Evolutionary conservation across 1,284 basidiomycete species (phyloP), one percentile per base, ranked within the genome.

Genomic region (Schizophyllum commune): DNA sequence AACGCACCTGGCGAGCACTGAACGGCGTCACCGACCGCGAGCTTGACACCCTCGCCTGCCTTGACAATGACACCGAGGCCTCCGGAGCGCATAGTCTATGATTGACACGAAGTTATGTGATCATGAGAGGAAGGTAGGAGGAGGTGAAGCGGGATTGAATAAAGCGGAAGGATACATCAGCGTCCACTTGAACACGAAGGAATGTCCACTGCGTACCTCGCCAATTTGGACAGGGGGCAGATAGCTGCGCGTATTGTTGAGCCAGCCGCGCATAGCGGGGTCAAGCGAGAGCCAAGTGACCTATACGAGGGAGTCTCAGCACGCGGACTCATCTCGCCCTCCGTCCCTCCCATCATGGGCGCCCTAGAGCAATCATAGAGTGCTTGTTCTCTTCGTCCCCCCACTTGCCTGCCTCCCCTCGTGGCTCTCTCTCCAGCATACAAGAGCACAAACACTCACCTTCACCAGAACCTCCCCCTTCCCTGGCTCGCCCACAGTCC

Each of bases 211-310:
- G 67, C 70, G 57, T 60, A 86, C 85, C 71, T 87, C 91, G 22
- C 91, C 91, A 63, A 96, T 88, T 73, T 92, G 75, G 9, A 96
- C 92, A 4, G 86, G 88, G 19, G 81, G 82, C 20, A 88, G 56
- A 67, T 90, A 91, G 69, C 82, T 86, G 58, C 89, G 80, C 19
- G 69, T 71, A 69, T 93, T 89, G 58, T 82, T 83, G 58, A 96
- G 69, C 82, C 89, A 96, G 9, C 85, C 88, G 39, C 93, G 83
- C 91, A 94, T 94, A 0, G 91, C 90, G 34, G 92, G 91, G 69
- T 94, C 92, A 61, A 94, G 76, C 52, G 88, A 90, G 20, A 92
- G 71, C 76, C 86, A 92, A 56, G 86, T 85, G 61, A 89, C 83
- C 68, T 85, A 27, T 13, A 55, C 27, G 20, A 55, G 19, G 53